Evolutionary conservation across 2,329 filamentous ascomycete genomes (phyloP).

Genomic region (Orbilia oligospora): DNA sequence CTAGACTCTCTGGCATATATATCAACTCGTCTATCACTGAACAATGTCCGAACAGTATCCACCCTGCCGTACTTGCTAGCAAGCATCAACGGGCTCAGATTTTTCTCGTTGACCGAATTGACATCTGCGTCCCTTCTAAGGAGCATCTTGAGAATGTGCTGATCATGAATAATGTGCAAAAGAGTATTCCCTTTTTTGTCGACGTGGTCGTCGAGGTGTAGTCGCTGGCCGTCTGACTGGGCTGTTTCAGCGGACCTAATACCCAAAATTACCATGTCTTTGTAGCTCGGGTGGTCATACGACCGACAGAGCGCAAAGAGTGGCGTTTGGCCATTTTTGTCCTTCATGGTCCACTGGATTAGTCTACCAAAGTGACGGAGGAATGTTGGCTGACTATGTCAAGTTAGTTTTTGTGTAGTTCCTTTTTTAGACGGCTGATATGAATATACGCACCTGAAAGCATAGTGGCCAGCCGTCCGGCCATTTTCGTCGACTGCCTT

Average conservation of each 20-base stretch:
- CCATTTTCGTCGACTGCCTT: slow-evolving; percentile 84
- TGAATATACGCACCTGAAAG: slow-evolving; percentile 77
- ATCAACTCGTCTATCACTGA: slow-evolving; percentile 89
- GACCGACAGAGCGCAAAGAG: slow-evolving; percentile 94
- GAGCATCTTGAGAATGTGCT: slow-evolving; percentile 81
- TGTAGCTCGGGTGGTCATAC: slow-evolving; percentile 92
- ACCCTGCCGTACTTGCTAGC: slow-evolving; percentile 97
- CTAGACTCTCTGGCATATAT: slow-evolving; percentile 84
- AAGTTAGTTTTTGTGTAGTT: slow-evolving; percentile 35
- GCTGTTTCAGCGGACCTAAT: slow-evolving; percentile 79
- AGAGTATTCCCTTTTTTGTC: slow-evolving; percentile 94
- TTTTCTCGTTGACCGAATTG: slow-evolving; percentile 94
- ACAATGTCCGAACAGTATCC: slow-evolving; percentile 90
- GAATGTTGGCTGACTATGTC: slow-evolving; percentile 76
- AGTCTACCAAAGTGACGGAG: slow-evolving; percentile 82
- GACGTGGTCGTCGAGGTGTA: slow-evolving; percentile 93
- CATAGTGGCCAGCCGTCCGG: slow-evolving; percentile 91
- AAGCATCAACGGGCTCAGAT: slow-evolving; percentile 96
- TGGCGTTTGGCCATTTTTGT: slow-evolving; percentile 98
- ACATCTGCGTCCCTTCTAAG: slow-evolving; percentile 92
- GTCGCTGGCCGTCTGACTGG: slow-evolving; percentile 82
- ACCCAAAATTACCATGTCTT: slow-evolving; percentile 86
- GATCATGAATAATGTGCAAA: slow-evolving; percentile 93
- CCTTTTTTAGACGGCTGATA: background rate
- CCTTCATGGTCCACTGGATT: slow-evolving; percentile 89